Percentiles rank a stretch among this genome's conserved stretches.
These are phyloP conservation scores for Fomitopsis palustris DNA, from an alignment of 1,284 basidiomycete genomes.

Conservation along the genomic window DNA sequence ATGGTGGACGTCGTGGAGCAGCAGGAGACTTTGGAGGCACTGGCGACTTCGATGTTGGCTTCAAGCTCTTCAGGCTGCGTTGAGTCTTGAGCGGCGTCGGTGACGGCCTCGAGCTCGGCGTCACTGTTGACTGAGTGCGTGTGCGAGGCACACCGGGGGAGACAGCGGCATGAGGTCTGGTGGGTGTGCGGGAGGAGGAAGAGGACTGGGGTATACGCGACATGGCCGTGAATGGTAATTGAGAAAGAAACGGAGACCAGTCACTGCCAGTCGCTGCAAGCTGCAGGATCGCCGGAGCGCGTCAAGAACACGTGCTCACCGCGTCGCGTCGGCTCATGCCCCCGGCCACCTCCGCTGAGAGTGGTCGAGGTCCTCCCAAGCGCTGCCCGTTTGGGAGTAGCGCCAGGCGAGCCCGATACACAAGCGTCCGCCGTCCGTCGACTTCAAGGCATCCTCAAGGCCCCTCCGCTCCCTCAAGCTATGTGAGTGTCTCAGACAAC, in stretches of 20 bases:
- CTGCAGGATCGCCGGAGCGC: neutral
- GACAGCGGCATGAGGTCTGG: conserved; percentile 19
- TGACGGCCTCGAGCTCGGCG: conserved; percentile 7
- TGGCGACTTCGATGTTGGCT: conserved; percentile 4
- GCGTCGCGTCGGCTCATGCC: conserved; percentile 10
- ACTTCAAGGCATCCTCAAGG: conserved; percentile 32
- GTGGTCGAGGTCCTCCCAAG: conserved; percentile 6
- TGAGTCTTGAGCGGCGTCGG: conserved; percentile 20
- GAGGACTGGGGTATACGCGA: conserved; percentile 47
- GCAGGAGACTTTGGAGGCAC: conserved; percentile 17
- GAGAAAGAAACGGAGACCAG: neutral
- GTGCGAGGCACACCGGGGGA: conserved; percentile 19
- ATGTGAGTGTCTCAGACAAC: conserved; percentile 26
- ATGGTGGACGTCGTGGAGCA: conserved; percentile 10
- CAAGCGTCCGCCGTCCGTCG: conserved; percentile 24
- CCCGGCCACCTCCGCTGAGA: conserved; percentile 9
- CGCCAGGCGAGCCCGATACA: conserved; percentile 14
- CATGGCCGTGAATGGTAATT: conserved; percentile 27
- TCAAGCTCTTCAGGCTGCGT: conserved; percentile 15
- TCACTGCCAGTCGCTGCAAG: neutral
- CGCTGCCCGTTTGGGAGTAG: conserved; percentile 7
- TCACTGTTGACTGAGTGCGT: conserved; percentile 6
- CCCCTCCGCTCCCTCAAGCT: conserved; percentile 24
- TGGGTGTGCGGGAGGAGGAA: conserved; percentile 33
- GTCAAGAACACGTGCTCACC: conserved; percentile 10